These are phyloP conservation scores for Ophiostoma perfectum DNA, from an alignment of 2,329 filamentous ascomycete species.

Conservation along the genomic window DNA sequence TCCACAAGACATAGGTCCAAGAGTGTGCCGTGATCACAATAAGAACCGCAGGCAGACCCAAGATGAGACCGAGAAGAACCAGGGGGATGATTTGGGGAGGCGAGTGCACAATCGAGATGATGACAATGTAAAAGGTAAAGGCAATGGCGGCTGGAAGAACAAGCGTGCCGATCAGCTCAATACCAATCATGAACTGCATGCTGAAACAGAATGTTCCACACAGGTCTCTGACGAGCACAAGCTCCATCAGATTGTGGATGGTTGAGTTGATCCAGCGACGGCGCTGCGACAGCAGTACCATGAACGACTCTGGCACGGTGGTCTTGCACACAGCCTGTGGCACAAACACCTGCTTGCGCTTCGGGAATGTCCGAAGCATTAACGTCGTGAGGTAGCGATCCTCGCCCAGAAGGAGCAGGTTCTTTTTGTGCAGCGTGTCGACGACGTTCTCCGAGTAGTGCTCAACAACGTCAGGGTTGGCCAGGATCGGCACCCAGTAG, in stretches of 20 bases:
- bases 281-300: slow-evolving; percentile 85
- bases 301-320: slow-evolving; percentile 88
- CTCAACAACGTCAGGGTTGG: slow-evolving; percentile 96
- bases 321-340: slow-evolving; percentile 99
- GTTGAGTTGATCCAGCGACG: slow-evolving; percentile 99
- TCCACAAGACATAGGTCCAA: slow-evolving; percentile 89
- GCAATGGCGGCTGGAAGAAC: slow-evolving; percentile 93
- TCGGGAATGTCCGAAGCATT: slow-evolving; percentile 98
- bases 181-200: slow-evolving; percentile 98
- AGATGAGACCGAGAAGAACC: slow-evolving; percentile 79
- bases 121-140: slow-evolving; percentile 93
- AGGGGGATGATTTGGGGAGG: slow-evolving; percentile 85
- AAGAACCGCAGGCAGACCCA: slow-evolving; percentile 86
- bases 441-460: slow-evolving; percentile 99
- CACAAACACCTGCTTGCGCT: slow-evolving; percentile 97
- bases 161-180: slow-evolving; percentile 89
- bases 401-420: slow-evolving; percentile 82
- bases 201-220: slow-evolving; percentile 99
- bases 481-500: slow-evolving; percentile 98
- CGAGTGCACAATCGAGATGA: slow-evolving; percentile 73
- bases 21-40: slow-evolving; percentile 92
- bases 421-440: slow-evolving; percentile 97
- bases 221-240: slow-evolving; percentile 88
- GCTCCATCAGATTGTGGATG: slow-evolving; percentile 96
- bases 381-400: slow-evolving; percentile 94